Percentiles rank a stretch among this genome's conserved stretches.
These are phyloP conservation scores for Angomonas ambiguus DNA, from an alignment of 208 protist genomes.

Conservation along the genomic window DNA sequence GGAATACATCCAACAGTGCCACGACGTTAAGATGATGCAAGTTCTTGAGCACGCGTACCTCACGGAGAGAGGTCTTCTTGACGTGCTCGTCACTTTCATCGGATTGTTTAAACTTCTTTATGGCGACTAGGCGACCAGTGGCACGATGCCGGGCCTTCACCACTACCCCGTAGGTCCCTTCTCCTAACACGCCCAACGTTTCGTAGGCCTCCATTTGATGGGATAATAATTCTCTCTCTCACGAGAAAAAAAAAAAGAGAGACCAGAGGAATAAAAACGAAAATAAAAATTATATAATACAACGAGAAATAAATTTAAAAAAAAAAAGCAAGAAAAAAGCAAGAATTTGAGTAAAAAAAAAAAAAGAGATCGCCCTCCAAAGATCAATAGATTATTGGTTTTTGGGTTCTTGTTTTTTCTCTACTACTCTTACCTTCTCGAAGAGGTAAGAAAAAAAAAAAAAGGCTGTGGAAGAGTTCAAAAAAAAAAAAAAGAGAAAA, in stretches of 20 bases:
- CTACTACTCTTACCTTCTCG: too few relatives aligned
- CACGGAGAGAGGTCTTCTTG: slow-evolving; percentile 89
- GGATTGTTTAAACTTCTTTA: slow-evolving; percentile 97
- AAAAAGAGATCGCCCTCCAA: too few relatives aligned
- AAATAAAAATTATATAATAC: too few relatives aligned
- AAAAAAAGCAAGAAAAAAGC: slow-evolving; percentile 6
- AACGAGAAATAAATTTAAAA: too few relatives aligned
- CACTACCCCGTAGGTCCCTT: slow-evolving; percentile 95
- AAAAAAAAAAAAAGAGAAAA: neutral
- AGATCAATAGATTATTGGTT: too few relatives aligned
- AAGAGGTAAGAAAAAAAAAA: too few relatives aligned
- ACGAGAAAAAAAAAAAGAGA: slow-evolving; percentile 4
- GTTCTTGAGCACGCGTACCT: slow-evolving; percentile 93
- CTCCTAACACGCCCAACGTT: slow-evolving; percentile 87
- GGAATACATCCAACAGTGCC: slow-evolving; percentile 89
- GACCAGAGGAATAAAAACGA: neutral
- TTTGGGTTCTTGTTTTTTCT: too few relatives aligned
- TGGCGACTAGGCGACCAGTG: slow-evolving; percentile 92
- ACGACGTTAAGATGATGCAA: slow-evolving; percentile 94
- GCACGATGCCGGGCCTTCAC: slow-evolving; percentile 91
- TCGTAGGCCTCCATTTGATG: slow-evolving; percentile 89
- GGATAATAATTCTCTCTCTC: neutral
- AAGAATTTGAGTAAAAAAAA: too few relatives aligned
- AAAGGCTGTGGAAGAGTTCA: too few relatives aligned
- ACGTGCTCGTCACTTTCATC: slow-evolving; percentile 92